phyloP scores from a whole-genome alignment of 768 basidiomycete species.

The Tricholoma furcatifolium region DNA sequence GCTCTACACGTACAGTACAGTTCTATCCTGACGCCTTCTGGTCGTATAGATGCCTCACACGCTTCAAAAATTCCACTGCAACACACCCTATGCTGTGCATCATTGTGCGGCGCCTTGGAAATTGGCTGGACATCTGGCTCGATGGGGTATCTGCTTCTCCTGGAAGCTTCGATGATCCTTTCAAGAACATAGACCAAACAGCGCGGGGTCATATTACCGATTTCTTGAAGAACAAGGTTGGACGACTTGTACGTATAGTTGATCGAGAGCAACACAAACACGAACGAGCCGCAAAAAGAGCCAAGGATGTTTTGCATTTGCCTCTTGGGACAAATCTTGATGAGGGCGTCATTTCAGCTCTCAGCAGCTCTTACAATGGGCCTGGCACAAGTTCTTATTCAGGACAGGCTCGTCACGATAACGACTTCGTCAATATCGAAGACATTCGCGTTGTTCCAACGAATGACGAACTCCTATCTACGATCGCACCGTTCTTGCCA shows the following conservation, averaged over 20 bases:
- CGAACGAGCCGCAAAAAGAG: slow-evolving; percentile 19
- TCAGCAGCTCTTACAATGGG: slow-evolving; percentile 45
- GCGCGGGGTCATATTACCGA: slow-evolving; percentile 37
- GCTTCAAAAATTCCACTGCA: slow-evolving; percentile 55
- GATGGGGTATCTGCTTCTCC: slow-evolving; percentile 33
- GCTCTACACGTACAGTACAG: background rate
- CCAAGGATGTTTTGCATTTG: slow-evolving; percentile 3
- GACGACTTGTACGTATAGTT: slow-evolving; percentile 43
- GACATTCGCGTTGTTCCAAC: slow-evolving; percentile 73
- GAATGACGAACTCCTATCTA: slow-evolving; percentile 56
- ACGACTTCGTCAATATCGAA: slow-evolving; percentile 54
- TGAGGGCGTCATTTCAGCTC: slow-evolving; percentile 38
- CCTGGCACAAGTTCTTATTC: slow-evolving; percentile 47
- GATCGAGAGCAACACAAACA: slow-evolving; percentile 45
- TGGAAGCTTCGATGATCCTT: slow-evolving; percentile 45
- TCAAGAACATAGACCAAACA: slow-evolving; percentile 23
- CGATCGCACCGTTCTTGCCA: slow-evolving; percentile 55
- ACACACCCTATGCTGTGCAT: slow-evolving; percentile 42
- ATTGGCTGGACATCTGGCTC: slow-evolving; percentile 51
- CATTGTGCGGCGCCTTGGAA: slow-evolving; percentile 39
- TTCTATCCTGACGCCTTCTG: background rate
- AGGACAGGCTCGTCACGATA: slow-evolving; percentile 65
- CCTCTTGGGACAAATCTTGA: slow-evolving; percentile 1
- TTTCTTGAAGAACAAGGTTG: slow-evolving; percentile 33
- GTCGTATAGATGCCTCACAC: slow-evolving; percentile 44